Evolutionary conservation across 179 eudicot genomes (phyloP).

Genomic region (Silene coronaria): DNA sequence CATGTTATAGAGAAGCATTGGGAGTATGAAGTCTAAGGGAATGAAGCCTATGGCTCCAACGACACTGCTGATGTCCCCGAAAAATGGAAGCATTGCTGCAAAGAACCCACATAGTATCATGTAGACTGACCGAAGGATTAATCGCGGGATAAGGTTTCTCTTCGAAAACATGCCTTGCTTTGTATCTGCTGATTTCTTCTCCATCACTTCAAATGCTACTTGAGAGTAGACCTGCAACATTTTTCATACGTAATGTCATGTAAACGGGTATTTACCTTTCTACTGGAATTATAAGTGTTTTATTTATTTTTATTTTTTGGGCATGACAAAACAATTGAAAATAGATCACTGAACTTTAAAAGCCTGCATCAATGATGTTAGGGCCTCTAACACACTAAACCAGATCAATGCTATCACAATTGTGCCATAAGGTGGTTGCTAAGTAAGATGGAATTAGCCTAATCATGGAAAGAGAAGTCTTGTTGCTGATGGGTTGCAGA

Average conservation of each 20-base stretch:
- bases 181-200: conserved; percentile 78
- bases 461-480: too few relatives aligned
- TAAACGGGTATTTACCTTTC: background rate
- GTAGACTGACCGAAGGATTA: conserved; percentile 62
- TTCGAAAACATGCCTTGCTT: conserved; percentile 67
- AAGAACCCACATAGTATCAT: conserved; percentile 69
- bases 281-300: too few relatives aligned
- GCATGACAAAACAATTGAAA: background rate
- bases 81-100: conserved; percentile 95
- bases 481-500: too few relatives aligned
- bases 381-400: too few relatives aligned
- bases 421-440: too few relatives aligned
- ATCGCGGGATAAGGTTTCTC: conserved; percentile 72
- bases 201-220: conserved; percentile 94
- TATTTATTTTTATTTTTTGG: too few relatives aligned
- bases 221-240: conserved; percentile 74
- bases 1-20: conserved; percentile 92
- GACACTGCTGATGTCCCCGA: conserved; percentile 76
- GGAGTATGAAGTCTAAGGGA: conserved; percentile 84
- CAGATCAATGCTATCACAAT: too few relatives aligned
- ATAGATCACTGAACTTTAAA: background rate
- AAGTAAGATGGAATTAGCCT: too few relatives aligned
- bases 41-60: conserved; percentile 89
- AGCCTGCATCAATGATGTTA: too few relatives aligned
- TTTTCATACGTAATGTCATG: background rate